Percentiles rank a stretch among this genome's conserved stretches.
These are phyloP conservation scores for Fusarium nodosum DNA, from an alignment of 2,329 filamentous ascomycete species.

Conservation along the genomic window DNA sequence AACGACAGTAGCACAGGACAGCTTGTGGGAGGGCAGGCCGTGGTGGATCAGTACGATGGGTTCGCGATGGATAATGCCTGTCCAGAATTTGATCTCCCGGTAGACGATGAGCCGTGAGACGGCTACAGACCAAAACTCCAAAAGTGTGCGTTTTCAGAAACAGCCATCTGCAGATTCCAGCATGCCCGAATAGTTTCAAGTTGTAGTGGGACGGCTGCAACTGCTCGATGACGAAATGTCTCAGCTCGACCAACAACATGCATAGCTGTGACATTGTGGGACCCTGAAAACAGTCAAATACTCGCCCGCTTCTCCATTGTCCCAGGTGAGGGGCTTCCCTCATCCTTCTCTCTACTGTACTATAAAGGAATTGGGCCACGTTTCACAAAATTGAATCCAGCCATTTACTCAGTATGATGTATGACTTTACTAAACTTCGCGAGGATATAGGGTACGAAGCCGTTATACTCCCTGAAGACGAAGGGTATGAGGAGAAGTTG, in stretches of 20 bases:
- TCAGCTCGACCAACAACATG: slow-evolving; percentile 13
- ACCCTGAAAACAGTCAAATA: slow-evolving; percentile 35
- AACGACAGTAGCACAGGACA: slow-evolving; percentile 30
- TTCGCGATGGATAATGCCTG: slow-evolving; percentile 42
- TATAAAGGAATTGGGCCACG: not conserved
- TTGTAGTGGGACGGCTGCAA: slow-evolving; percentile 3
- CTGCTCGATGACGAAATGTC: slow-evolving; percentile 46
- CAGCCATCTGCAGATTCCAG: slow-evolving; percentile 6
- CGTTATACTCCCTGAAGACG: slow-evolving; percentile 51
- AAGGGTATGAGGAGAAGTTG: slow-evolving; percentile 52
- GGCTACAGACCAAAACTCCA: not conserved
- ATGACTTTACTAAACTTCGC: slow-evolving; percentile 37
- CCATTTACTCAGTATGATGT: slow-evolving; percentile 29
- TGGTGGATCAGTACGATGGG: slow-evolving; percentile 47
- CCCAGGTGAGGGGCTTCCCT: not conserved
- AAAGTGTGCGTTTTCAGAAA: not conserved
- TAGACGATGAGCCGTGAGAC: slow-evolving; percentile 25
- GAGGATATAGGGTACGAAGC: slow-evolving; percentile 33
- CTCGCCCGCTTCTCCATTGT: slow-evolving; percentile 13
- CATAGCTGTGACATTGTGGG: slow-evolving; percentile 24
- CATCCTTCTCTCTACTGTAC: not conserved
- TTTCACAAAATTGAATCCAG: not conserved
- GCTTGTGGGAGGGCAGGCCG: slow-evolving; percentile 46
- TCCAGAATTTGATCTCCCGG: slow-evolving; percentile 39
- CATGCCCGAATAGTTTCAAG: slow-evolving; percentile 1